Percentiles rank a stretch among this genome's conserved stretches.
These are phyloP conservation scores for Melaleuca alternifolia DNA, from an alignment of 345 rosid species.

Conservation along the genomic window DNA sequence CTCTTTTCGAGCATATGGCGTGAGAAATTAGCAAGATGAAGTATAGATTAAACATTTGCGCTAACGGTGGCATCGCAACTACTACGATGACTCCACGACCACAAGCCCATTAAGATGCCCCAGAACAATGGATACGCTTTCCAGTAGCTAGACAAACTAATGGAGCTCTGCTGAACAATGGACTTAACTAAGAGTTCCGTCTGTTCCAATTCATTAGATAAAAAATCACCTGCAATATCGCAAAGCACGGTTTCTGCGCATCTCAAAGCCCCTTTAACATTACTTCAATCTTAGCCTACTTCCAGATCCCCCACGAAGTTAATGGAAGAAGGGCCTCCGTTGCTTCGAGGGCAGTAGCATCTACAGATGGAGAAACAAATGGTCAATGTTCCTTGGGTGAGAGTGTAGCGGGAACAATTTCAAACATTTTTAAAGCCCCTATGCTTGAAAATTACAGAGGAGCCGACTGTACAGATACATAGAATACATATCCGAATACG, in stretches of 20 bases:
- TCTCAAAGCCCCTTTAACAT: not conserved
- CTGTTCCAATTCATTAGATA: not conserved
- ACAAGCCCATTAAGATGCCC: not conserved
- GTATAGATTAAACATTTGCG: not conserved
- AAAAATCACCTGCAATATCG: not conserved
- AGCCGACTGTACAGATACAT: not conserved
- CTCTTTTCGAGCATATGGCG: not conserved
- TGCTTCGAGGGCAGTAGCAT: not conserved
- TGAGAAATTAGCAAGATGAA: not conserved
- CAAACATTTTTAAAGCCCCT: not conserved
- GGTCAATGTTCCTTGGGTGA: not conserved
- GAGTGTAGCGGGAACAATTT: not conserved
- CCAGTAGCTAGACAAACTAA: not conserved
- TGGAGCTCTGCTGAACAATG: not conserved
- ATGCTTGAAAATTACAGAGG: not conserved
- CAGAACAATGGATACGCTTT: not conserved
- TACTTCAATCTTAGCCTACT: not conserved
- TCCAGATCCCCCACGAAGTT: not conserved
- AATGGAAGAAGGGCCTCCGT: not conserved
- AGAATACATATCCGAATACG: not conserved
- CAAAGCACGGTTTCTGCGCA: not conserved
- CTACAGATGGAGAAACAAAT: not conserved
- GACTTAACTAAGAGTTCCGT: not conserved
- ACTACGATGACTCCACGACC: not conserved
- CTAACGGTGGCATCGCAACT: not conserved